Percentiles rank a stretch among this genome's conserved stretches.
Evolutionary conservation across 495 filamentous ascomycete species (phyloP).

Genomic region (Aspergillus sclerotiicarbonarius): DNA sequence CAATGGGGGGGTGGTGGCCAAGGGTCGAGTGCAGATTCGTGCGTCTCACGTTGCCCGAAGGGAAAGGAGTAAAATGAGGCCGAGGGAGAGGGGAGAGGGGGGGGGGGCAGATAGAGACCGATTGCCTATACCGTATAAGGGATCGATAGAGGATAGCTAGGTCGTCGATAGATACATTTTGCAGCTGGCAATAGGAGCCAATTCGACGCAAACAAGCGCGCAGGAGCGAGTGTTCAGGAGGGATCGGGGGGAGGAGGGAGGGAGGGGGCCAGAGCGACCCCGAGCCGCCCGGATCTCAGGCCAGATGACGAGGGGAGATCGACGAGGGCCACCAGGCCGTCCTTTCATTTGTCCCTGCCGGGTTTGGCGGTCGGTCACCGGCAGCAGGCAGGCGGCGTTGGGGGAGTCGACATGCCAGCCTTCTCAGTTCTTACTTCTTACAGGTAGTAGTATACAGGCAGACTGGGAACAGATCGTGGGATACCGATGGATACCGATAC

Average conservation of each 20-base stretch:
- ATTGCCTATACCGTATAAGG: no score
- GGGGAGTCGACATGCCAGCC: no score
- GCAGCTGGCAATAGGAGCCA: no score
- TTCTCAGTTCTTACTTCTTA: no score
- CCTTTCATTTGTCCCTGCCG: background rate
- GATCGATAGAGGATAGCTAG: no score
- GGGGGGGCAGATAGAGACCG: no score
- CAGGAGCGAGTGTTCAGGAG: background rate
- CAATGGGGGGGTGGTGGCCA: background rate
- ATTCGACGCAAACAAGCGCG: background rate
- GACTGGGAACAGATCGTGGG: no score
- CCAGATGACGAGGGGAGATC: background rate
- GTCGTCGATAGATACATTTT: no score
- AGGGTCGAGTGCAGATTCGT: background rate
- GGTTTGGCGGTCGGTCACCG: conserved; percentile 9
- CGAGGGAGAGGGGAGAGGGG: background rate
- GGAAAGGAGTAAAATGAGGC: conserved; percentile 7
- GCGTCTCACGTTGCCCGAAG: background rate
- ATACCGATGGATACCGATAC: background rate
- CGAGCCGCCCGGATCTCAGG: background rate
- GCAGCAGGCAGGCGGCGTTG: background rate
- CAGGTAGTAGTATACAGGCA: no score
- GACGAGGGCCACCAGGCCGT: background rate
- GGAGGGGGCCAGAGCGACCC: background rate
- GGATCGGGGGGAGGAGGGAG: background rate